Evolutionary conservation across 176 grass and related monocot species (phyloP), one percentile per base, ranked within the genome.

Genomic region (Juncus effusus): DNA sequence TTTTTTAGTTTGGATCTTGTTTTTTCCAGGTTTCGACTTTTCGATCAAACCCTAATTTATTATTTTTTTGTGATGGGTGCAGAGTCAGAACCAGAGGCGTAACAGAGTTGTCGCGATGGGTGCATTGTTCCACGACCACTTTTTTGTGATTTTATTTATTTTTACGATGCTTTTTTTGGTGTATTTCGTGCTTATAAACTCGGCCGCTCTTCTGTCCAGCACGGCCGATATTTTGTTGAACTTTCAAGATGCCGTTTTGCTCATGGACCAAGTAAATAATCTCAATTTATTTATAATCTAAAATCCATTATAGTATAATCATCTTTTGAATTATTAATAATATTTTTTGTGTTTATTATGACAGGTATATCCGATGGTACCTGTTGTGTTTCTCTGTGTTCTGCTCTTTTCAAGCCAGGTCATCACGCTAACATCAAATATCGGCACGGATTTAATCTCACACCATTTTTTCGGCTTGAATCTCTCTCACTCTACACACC

Each of bases 131-230:
- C 85, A 99, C 70, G 95, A 99, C 62, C 95, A 99, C 62, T 83
- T 99, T 78, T 89, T 94, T 77, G 84, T 85, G 36, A 82, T 94
- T 73, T 63, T 99, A 66, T 87, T 90, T 62, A 87, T 99, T 65
- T 99, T 94, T 78, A 94, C 89, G 71, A 88, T 88, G 42, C 78
- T 99, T 39, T 99, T 92, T 90, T 61, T 93, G 36, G 95, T 99
- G 68, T 89, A 99, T 60, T 89, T 93, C 84, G 83, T 87, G 64
- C 73, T 99, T 36, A 90, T 99, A 62, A 99, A 78, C 76, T 99
- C 95, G 35, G 89, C 86, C 56, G 95, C 95, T 61, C 80, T 79
- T 77, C 83, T 89, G 73, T 87, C 86, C 16, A 82, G 78, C 69
- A 89, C 83, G 81, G 68, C 83, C 67, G 81, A 79, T 50, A 77